Evolutionary conservation across 352 stramenopile species (phyloP), one percentile per base, ranked within the genome.

Genomic region (Pythium aphanidermatum): DNA sequence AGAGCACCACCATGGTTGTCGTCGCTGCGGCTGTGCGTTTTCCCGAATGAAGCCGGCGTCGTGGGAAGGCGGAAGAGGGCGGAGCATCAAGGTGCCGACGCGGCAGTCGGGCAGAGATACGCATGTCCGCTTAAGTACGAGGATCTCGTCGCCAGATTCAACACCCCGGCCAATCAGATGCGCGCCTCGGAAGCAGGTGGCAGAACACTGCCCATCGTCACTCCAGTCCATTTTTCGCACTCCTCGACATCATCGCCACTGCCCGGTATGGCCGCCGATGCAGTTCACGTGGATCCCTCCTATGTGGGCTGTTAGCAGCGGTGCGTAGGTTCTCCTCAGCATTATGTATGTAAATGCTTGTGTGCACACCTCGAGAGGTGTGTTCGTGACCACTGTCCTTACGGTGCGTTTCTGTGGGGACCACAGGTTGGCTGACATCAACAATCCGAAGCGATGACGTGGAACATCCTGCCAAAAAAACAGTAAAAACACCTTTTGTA

Each of bases 1-100:
- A 93, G 33, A 89, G 70, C 31, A 79, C 73, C 20, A 88, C 78
- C 75, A 88, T 80, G 16, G 32, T 71, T 43, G 19, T 60, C 16
- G 54, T 30, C 17, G 36, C 2, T 40, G 19, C 6, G 25, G 25
- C 29, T 43, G 30, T 49, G 51, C 37, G 44, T 50, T 63, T 86
- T 82, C 38, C 58, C 56, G 60, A 86, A 78, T 83, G 74, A 58
- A 27, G 20, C 5, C 23, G 41, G 45, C 17, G 35, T 47, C 49
- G 38, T 39, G 31, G 4, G 25, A 30, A 20, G 36, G 28, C 26
- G n/a, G 14, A 25, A 12, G 28, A 30, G 9, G 20, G 12, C 27
- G 45, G n/a, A 5, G 29, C 45, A 27, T 46, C 20, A 42, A 40
- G 23, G 26, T 12, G 26, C 30, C 25, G 26, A 37, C 25, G n/a